Percentiles rank a stretch among this genome's conserved stretches.
phyloP scores from a whole-genome alignment of 2,329 filamentous ascomycete species.

The Colletotrichum simmondsii region DNA sequence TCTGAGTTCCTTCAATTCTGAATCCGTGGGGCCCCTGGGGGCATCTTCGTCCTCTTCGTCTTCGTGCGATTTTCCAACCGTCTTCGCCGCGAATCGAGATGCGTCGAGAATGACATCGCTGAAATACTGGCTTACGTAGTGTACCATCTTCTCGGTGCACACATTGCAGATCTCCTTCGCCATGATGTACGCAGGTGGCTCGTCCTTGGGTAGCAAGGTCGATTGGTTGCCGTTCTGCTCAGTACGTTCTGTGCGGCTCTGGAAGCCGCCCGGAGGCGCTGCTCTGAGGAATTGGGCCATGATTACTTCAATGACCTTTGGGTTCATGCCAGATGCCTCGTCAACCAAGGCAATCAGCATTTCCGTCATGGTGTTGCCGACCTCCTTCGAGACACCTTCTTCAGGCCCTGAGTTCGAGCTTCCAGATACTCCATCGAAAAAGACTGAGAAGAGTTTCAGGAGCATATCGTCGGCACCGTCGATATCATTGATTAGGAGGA shows the following conservation, averaged over 20 bases:
- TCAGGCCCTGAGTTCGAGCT: conserved; percentile 79
- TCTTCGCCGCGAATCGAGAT: conserved; percentile 66
- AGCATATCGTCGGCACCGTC: conserved; percentile 84
- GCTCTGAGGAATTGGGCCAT: conserved; percentile 95
- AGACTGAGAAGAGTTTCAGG: conserved; percentile 83
- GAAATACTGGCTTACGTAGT: conserved; percentile 95
- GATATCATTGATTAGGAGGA: conserved; percentile 90
- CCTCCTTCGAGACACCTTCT: conserved; percentile 89
- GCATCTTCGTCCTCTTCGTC: conserved; percentile 73
- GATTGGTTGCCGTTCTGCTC: conserved; percentile 80
- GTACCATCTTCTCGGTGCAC: conserved; percentile 92
- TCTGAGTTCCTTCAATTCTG: conserved; percentile 86
- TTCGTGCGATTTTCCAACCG: conserved; percentile 67
- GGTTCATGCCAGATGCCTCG: conserved; percentile 80
- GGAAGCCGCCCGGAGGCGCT: conserved; percentile 71
- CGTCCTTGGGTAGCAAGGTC: conserved; percentile 85
- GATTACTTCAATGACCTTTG: conserved; percentile 89
- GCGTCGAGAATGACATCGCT: conserved; percentile 95
- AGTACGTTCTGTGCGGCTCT: conserved; percentile 62
- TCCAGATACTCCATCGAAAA: conserved; percentile 91
- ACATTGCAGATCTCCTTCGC: conserved; percentile 92
- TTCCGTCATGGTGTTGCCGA: conserved; percentile 91
- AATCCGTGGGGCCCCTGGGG: conserved; percentile 75
- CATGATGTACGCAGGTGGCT: conserved; percentile 95
- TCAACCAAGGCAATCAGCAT: conserved; percentile 88